These are phyloP conservation scores for Delphinella strobiligena DNA, from an alignment of 2,329 filamentous ascomycete species.

Conservation along the genomic window DNA sequence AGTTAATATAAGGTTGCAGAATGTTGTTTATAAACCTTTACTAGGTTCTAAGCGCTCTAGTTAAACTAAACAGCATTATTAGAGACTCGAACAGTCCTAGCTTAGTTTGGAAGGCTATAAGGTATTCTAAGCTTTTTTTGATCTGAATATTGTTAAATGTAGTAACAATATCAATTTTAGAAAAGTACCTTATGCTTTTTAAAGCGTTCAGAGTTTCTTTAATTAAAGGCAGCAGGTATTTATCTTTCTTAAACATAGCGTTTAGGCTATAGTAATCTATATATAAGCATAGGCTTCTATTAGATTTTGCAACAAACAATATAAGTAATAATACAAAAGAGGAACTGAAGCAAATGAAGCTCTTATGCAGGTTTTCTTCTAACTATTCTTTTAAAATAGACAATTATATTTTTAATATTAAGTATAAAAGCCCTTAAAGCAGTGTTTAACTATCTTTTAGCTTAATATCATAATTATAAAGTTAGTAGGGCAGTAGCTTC, in stretches of 20 bases:
- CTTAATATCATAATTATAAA: conserved; percentile 1
- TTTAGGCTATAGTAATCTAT: conserved; percentile 27
- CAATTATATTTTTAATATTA: conserved; percentile 1
- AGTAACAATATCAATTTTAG: conserved; percentile 21
- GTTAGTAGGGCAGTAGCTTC: conserved; percentile 1
- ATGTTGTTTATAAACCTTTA: conserved; percentile 6
- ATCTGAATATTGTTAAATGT: conserved; percentile 24
- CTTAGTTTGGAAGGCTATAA: conserved; percentile 12
- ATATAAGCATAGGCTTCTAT: conserved; percentile 17
- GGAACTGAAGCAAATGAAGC: not conserved
- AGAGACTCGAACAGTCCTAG: conserved; percentile 1
- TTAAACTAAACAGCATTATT: conserved; percentile 3
- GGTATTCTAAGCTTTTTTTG: conserved; percentile 20
- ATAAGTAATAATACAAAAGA: not conserved
- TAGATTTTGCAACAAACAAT: conserved; percentile 2
- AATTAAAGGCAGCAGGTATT: conserved; percentile 22
- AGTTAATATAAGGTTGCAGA: conserved; percentile 1
- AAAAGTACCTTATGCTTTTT: conserved; percentile 15
- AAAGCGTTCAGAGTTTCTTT: conserved; percentile 19
- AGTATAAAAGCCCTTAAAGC: not conserved
- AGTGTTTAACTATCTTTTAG: not conserved
- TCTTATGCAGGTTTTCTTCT: conserved; percentile 1
- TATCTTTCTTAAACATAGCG: conserved; percentile 23
- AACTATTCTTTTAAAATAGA: conserved; percentile 1
- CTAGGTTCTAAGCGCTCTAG: conserved; percentile 1